Base-by-base conservation (phyloP, 169 alveolate species). In the Cytauxzoon felis region DNA sequence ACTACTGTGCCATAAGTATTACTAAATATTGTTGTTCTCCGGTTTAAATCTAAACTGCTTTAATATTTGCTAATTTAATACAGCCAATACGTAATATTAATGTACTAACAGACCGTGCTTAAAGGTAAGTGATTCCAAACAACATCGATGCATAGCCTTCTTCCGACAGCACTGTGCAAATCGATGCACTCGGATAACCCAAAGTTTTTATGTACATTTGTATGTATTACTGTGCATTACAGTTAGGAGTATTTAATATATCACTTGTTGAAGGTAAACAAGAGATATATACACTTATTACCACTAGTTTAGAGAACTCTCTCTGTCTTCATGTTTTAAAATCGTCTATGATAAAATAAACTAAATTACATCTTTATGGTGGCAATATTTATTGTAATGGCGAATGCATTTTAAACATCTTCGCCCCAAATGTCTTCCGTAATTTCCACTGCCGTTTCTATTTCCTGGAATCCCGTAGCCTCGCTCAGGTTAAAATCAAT, bases 341-440 rank as follows among this genome's bases (percentile, higher is more conserved):
- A 45, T 6, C 24, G 27, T 7, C 7, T 3, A 26, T 45, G 38
- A 26, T 26, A 30, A 45, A 45, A 45, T 26, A 26, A 26, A 45
- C 27, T 45, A 13, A 7, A 45, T 5, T 8, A 8, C 38, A 13
- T 34, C 13, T n/a, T 13, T 38, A n/a, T 38, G 13, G 45, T 13
- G 45, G 45, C 45, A 38, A 13, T 13, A 38, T 13, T 38, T n/a
- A 24, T 27, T 24, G 24, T n/a, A 38, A 1, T 8, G 34, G 62
- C n/a, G 11, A 9, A 52, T 13, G 0, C 5, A 23, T n/a, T 30
- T 51, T 29, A 45, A 1, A 3, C 21, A 23, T 51, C 34, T 16
- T 62, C 0, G 2, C 19, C 76, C 76, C 76, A 64, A 29, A 53
- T 32, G 4, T 64, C 68, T 9, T 64, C 76, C 27, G 69, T 16